Percentiles rank a stretch among this genome's conserved stretches.
These are phyloP conservation scores for Claviceps paspali DNA, from an alignment of 2,329 filamentous ascomycete species.

Conservation along the genomic window DNA sequence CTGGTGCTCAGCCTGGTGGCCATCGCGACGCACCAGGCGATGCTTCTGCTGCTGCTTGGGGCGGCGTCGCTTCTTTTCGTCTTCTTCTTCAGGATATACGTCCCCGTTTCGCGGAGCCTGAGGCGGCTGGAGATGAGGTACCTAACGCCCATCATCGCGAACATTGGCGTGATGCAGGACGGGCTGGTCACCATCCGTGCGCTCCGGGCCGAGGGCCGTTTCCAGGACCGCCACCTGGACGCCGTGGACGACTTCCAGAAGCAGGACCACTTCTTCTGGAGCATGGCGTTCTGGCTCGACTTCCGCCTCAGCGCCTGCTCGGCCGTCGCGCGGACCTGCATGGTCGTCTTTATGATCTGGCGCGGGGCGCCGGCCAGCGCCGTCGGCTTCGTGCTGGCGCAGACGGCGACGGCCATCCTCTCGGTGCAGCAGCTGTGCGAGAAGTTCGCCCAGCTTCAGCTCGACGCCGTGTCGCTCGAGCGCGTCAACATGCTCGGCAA, in stretches of 20 bases:
- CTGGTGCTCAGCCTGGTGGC: slow-evolving; percentile 61
- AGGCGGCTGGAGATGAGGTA: slow-evolving; percentile 81
- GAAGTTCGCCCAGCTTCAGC: slow-evolving; percentile 70
- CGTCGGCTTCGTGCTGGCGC: slow-evolving; percentile 67
- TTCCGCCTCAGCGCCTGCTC: slow-evolving; percentile 52
- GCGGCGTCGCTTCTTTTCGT: slow-evolving; percentile 54
- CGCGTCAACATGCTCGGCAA: slow-evolving; percentile 69
- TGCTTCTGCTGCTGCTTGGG: slow-evolving; percentile 59
- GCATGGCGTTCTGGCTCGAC: slow-evolving; percentile 69
- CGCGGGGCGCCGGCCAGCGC: slow-evolving; percentile 62
- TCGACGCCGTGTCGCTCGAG: slow-evolving; percentile 85
- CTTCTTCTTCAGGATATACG: slow-evolving; percentile 58
- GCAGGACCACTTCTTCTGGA: slow-evolving; percentile 95
- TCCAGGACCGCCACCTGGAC: slow-evolving; percentile 63
- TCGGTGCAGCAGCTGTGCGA: slow-evolving; percentile 46
- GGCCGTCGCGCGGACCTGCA: slow-evolving; percentile 53
- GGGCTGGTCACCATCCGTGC: slow-evolving; percentile 78
- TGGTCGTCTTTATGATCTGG: slow-evolving; percentile 62
- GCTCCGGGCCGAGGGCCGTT: slow-evolving; percentile 62
- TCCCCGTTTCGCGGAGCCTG: slow-evolving; percentile 71
- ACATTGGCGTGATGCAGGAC: slow-evolving; percentile 77
- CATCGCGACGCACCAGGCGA: slow-evolving; percentile 63
- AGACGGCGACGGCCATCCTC: slow-evolving; percentile 21
- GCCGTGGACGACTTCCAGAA: slow-evolving; percentile 84
- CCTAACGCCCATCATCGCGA: slow-evolving; percentile 75